Evolutionary conservation across 441 rosid species (phyloP), one percentile per base, ranked within the genome.

Genomic region (Capsella rubella): DNA sequence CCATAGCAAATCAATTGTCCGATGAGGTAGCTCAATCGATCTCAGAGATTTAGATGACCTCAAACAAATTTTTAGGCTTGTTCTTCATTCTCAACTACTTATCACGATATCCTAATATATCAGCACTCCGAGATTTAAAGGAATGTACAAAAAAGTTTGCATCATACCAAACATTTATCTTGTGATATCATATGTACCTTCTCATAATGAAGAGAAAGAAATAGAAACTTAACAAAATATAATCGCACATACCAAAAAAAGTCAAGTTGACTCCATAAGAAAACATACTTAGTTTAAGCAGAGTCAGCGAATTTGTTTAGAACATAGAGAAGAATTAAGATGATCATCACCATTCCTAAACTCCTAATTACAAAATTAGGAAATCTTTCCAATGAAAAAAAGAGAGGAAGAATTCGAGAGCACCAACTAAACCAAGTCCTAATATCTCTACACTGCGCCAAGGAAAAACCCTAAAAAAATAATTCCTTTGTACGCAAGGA

Each of bases 401-500:
- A 1, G 11, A 63, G 21, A 43, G 11, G 40, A 54, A 32, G 27
- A 18, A 35, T 25, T 39, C 12, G 34, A 55, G n/a, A 55, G n/a
- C 15, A 32, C 0, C 25, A 21, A 52, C 34, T 62, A 61, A 46
- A 34, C 6, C 40, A n/a, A 71, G 12, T 31, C 54, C 13, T 56
- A 40, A 4, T 40, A 58, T 12, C 62, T 6, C 58, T 10, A 4
- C 7, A 67, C 8, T 28, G 69, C 69, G 63, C 16, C 2, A 0
- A 58, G 68, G 43, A 52, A 70, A 76, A 58, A 28, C 66, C 18
- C 27, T 2, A 27, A 6, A 70, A 64, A 70, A 8, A 29, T 5
- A 0, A 8, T 70, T 64, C 55, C 80, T 76, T 70, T 9, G 2
- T 0, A 15, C 72, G 62, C 80, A 71, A 77, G 62, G 6, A 6